Evolutionary conservation across 1,284 basidiomycete genomes (phyloP), one percentile per base, ranked within the genome.

Genomic region (Pascua guehoae): DNA sequence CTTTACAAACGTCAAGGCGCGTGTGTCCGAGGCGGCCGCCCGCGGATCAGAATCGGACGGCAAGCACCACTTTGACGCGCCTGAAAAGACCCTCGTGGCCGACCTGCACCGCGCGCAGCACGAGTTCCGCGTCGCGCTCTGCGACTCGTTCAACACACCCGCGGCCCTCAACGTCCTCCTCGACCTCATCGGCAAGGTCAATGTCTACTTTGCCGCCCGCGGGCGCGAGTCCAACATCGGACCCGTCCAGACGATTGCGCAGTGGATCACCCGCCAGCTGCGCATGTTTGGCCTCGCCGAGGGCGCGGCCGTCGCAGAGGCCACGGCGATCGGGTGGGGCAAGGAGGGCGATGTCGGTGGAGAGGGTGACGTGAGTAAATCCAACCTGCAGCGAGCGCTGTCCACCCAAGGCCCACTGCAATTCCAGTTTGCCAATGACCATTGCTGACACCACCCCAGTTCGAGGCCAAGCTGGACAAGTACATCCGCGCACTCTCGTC

Each of bases 111-210:
- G 85, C 50, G 85, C 87, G 41, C 94, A 95, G 76, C 68, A 82
- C 44, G 81, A 83, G 2, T 96, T 98, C 83, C 86, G 91, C 53
- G 81, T 79, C n/a, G 90, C 94, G 0, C 85, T 99, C 55, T 96
- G 90, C 78, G 95, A 99, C 76, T 97, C 93, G 1, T 97, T 98
- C 82, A 95, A 98, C 77, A 98, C 95, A 0, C 91, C 93, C 1
- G 81, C 80, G 14, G 95, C 92, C 0, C 78, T 98, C 46, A 83
- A 84, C 64, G 79, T 86, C 53, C 78, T 98, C 12, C 82, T 90
- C 12, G 88, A 94, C 60, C 80, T 98, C 37, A 86, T 98, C 32
- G 88, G 88, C n/a, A 83, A 85, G 53, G 86, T 89, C 15, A 98
- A 98, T 73, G 81, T 92, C 32, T 98, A 98, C 79, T 86, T 98